Base-by-base conservation (phyloP, 208 protist species). In the Leptomonas pyrrhocoris region DNA sequence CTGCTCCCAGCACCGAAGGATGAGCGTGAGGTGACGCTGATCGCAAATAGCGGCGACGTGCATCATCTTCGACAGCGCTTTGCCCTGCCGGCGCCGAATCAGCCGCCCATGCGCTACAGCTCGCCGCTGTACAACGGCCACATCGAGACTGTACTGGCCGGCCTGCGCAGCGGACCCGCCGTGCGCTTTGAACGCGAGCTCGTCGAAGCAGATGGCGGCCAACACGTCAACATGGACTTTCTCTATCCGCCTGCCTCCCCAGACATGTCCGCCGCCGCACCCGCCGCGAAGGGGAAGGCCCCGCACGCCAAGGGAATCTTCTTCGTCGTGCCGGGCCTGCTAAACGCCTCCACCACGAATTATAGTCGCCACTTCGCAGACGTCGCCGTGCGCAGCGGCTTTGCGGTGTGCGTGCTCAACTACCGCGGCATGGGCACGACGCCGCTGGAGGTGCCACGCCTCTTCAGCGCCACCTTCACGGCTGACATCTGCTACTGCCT, bases 291-390 rank as follows among this genome's bases (percentile, higher is more conserved):
- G 2, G 58, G 45, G 0, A 54, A 55, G 15, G 48, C 65, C 4
- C 73, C 73, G 21, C 38, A 48, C 13, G 54, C 66, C 31, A 67
- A 69, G 60, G 85, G 62, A 2, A 54, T 94, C 15, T 58, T 90
- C 7, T 59, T 94, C 23, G 68, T 92, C 7, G 71, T 94, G 18
- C 89, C 89, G 0, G 86, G 89, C 0, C 58, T 92, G 34, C 82
- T 75, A 16, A 74, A 81, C 46, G 81, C 58, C 23, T 87, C 84
- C 16, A 65, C 63, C 21, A 74, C 71, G n/a, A 53, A 75, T 21
- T 92, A 94, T 57, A 36, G 88, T 0, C 75, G 69, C 13, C 84
- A 80, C 38, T 78, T 89, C 54, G 57, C 69, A 5, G 57, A 51
- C n/a, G 43, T 34, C 13, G 38, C 36, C 2, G 28, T n/a, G 23